These are phyloP conservation scores for Wallacemonas collosoma DNA, from an alignment of 208 protist species.

Conservation along the genomic window DNA sequence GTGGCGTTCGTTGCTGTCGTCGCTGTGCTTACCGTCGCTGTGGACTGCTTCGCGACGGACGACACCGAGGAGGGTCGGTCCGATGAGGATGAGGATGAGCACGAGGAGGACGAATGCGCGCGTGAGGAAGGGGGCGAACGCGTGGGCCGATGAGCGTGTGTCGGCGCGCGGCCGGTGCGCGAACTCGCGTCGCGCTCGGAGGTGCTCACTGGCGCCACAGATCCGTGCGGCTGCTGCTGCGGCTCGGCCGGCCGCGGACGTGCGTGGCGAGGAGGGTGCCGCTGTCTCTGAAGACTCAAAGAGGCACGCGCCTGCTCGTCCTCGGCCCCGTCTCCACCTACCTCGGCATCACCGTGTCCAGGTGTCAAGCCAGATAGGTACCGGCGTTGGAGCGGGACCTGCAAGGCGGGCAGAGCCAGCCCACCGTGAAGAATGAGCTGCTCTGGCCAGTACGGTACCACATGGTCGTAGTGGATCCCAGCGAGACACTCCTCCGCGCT, in stretches of 20 bases:
- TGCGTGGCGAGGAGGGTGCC: neutral
- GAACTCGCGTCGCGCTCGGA: too few relatives aligned
- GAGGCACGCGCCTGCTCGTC: neutral
- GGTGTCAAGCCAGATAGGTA: neutral
- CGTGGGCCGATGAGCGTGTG: neutral
- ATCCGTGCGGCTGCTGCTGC: too few relatives aligned
- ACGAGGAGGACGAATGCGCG: neutral
- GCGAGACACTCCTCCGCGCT: neutral
- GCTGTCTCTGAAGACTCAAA: too few relatives aligned
- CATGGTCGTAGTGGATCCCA: neutral
- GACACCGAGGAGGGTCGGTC: too few relatives aligned
- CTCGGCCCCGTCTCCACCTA: neutral
- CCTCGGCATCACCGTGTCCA: neutral
- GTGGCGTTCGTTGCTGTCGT: neutral
- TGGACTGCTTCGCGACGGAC: neutral
- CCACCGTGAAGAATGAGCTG: slow-evolving; percentile 8
- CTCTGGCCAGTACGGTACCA: slow-evolving; percentile 15
- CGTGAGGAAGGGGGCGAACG: neutral
- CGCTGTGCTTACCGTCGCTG: neutral
- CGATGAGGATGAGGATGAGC: neutral
- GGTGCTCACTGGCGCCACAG: neutral
- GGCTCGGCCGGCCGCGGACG: neutral
- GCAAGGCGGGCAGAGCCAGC: slow-evolving; percentile 2
- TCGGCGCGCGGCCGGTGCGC: too few relatives aligned
- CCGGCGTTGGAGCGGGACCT: slow-evolving; percentile 2